Evolutionary conservation across 176 grass and related monocot genomes (phyloP).

Genomic region (Musa beccarii): DNA sequence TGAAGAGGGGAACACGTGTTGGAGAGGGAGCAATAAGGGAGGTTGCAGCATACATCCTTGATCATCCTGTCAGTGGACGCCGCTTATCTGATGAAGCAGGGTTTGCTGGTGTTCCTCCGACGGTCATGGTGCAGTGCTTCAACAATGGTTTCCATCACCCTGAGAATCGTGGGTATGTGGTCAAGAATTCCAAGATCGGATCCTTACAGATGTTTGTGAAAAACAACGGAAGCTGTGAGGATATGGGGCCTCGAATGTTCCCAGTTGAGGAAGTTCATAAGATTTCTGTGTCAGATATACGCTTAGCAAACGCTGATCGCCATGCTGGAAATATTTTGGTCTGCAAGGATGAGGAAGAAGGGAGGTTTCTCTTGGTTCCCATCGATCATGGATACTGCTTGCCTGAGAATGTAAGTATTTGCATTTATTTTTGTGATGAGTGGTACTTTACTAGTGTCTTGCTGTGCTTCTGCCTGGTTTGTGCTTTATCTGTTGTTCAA

Average conservation of each 20-base stretch:
- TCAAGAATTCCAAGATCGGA: constrained; percentile 53
- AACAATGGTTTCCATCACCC: constrained; percentile 22
- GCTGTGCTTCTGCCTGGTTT: not conserved
- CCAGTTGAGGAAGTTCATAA: constrained; percentile 68
- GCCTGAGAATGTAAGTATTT: constrained; percentile 54
- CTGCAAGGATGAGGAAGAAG: constrained; percentile 29
- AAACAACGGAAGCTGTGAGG: constrained; percentile 59
- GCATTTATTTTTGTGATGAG: not conserved
- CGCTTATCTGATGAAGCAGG: constrained; percentile 16
- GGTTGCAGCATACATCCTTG: constrained; percentile 78
- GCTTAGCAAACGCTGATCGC: constrained; percentile 75
- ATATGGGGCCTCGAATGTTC: constrained; percentile 51
- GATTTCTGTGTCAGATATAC: constrained; percentile 71
- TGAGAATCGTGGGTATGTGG: not conserved
- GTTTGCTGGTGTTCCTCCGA: constrained; percentile 72
- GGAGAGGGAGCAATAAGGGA: constrained; percentile 69
- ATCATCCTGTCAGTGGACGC: constrained; percentile 29
- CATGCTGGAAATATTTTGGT: constrained; percentile 71
- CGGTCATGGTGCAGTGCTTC: constrained; percentile 44
- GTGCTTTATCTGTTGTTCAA: not conserved
- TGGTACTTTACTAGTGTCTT: not conserved
- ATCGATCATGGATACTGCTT: constrained; percentile 93
- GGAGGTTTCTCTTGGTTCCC: constrained; percentile 40
- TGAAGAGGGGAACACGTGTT: constrained; percentile 63
- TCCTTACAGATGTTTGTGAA: constrained; percentile 70